A percentile compares a stretch with the other conserved stretches of the same genome.
Conservation (phyloP, 495 filamentous ascomycete species). For the Antarctomyces pellizariae region DNA sequence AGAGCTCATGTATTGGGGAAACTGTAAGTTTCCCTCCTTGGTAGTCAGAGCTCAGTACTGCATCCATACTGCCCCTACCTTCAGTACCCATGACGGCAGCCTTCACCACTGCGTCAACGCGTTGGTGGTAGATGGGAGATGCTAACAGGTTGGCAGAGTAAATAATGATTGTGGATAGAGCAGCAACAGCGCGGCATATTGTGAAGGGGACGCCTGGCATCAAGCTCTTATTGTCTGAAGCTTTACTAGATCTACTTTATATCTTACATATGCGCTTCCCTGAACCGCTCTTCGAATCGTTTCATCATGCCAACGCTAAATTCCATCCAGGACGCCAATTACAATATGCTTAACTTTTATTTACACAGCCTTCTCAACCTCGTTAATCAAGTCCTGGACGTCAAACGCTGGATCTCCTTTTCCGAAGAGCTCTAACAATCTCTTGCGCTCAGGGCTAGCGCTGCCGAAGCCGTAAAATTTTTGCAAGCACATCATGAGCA, state of each 20-base stretch:
- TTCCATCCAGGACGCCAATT: neutral
- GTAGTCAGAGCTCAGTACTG: too few relatives aligned
- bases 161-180: neutral
- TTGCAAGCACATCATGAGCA: slow-evolving; percentile 85
- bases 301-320: too few relatives aligned
- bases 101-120: too few relatives aligned
- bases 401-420: slow-evolving; percentile 54
- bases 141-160: too few relatives aligned
- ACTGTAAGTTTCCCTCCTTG: too few relatives aligned
- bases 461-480: slow-evolving; percentile 59
- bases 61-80: too few relatives aligned
- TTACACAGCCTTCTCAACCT: slow-evolving; percentile 54
- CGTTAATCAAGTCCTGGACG: slow-evolving; percentile 63
- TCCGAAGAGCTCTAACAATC: slow-evolving; percentile 62
- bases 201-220: neutral
- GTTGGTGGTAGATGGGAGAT: too few relatives aligned
- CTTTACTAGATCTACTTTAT: neutral
- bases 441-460: slow-evolving; percentile 25
- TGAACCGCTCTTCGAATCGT: too few relatives aligned
- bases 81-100: too few relatives aligned
- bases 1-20: too few relatives aligned
- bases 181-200: neutral
- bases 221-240: neutral
- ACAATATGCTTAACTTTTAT: slow-evolving; percentile 1
- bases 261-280: neutral